Evolutionary conservation across 352 stramenopile species (phyloP).

Genomic region (Pythium volutum): DNA sequence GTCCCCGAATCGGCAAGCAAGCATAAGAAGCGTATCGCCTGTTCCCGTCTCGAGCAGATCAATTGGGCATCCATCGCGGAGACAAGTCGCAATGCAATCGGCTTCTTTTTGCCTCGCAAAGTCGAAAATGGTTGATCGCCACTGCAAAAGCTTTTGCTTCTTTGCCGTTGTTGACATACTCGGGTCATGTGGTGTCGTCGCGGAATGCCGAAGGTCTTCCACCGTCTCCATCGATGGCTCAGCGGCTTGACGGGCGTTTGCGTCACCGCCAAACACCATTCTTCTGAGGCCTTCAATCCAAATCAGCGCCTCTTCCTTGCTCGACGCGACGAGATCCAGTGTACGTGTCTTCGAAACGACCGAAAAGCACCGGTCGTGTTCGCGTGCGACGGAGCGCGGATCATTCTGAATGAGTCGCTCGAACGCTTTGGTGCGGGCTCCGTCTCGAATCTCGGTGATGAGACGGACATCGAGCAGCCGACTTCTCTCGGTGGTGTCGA

Average conservation of each 20-base stretch:
- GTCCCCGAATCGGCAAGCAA: constrained; percentile 65
- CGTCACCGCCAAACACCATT: constrained; percentile 31
- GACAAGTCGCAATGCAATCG: constrained; percentile 40
- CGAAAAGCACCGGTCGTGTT: constrained; percentile 66
- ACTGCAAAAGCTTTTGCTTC: constrained; percentile 45
- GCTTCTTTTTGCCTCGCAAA: constrained; percentile 40
- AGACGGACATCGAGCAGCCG: constrained; percentile 41
- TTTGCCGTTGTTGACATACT: constrained; percentile 21
- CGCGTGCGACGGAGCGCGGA: constrained; percentile 38
- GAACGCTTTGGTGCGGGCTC: constrained; percentile 61
- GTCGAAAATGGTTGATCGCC: constrained; percentile 63
- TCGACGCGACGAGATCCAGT: constrained; percentile 70
- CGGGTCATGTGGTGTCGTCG: constrained; percentile 30
- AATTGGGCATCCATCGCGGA: constrained; percentile 68
- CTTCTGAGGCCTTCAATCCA: constrained; percentile 52
- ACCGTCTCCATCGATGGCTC: constrained; percentile 39
- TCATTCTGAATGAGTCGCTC: constrained; percentile 38
- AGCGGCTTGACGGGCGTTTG: neutral
- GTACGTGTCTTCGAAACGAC: constrained; percentile 55
- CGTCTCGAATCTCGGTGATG: constrained; percentile 58
- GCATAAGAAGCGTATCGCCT: constrained; percentile 76
- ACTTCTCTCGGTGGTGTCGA: constrained; percentile 39
- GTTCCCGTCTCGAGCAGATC: constrained; percentile 69
- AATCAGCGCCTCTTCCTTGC: constrained; percentile 72
- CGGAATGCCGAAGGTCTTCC: constrained; percentile 42